These are phyloP conservation scores for Phaffia australis DNA, from an alignment of 768 basidiomycete genomes.

Conservation along the genomic window DNA sequence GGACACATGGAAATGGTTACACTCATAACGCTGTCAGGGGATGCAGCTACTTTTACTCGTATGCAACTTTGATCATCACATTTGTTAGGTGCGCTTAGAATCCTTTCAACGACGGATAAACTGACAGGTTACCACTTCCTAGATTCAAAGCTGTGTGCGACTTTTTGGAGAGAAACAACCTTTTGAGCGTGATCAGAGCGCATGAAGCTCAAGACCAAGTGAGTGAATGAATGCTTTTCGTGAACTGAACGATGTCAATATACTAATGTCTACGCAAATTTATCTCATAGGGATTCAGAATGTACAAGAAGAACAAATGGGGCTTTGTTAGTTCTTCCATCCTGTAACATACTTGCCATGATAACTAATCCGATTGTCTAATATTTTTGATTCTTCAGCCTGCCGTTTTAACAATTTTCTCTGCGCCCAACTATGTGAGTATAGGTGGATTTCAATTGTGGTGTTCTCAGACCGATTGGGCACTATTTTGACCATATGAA, in stretches of 20 bases:
- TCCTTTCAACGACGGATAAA: neutral
- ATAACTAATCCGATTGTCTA: too few relatives aligned
- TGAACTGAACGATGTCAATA: neutral
- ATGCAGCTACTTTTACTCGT: slow-evolving; percentile 97
- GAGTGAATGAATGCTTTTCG: neutral
- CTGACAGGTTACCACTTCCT: neutral
- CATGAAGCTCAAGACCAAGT: slow-evolving; percentile 84
- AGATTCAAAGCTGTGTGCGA: slow-evolving; percentile 95
- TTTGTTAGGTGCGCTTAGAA: neutral
- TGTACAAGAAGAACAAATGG: slow-evolving; percentile 98
- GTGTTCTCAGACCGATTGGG: neutral
- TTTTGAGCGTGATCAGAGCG: slow-evolving; percentile 90
- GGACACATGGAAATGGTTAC: slow-evolving; percentile 57
- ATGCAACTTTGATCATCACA: slow-evolving; percentile 31
- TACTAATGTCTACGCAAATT: too few relatives aligned
- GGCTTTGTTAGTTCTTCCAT: slow-evolving; percentile 49
- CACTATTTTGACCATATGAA: neutral
- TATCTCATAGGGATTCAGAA: slow-evolving; percentile 58
- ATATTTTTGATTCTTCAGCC: slow-evolving; percentile 40
- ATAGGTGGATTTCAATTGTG: neutral
- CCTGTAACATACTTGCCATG: too few relatives aligned
- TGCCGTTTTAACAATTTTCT: slow-evolving; percentile 99
- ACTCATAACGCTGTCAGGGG: slow-evolving; percentile 94
- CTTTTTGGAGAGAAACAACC: slow-evolving; percentile 93
- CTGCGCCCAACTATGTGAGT: slow-evolving; percentile 51